phyloP scores from a whole-genome alignment of 2,329 filamentous ascomycete genomes.

The Aspergillus udagawae region DNA sequence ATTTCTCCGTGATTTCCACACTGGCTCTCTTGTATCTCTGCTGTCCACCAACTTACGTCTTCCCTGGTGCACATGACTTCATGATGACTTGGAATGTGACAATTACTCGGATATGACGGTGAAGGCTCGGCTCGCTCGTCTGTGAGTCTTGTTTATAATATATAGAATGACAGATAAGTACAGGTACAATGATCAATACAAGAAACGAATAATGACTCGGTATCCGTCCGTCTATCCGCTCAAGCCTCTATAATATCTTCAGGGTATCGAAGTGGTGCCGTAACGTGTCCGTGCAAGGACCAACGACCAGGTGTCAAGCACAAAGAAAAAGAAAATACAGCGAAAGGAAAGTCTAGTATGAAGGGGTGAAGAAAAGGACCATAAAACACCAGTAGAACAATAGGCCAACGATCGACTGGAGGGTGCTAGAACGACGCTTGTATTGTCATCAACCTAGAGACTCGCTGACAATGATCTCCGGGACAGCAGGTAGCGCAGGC shows the following conservation, averaged over 20 bases:
- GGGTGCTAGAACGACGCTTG: not conserved
- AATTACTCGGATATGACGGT: not conserved
- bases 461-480: constrained; percentile 25
- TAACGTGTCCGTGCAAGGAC: not conserved
- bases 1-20: not conserved
- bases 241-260: not conserved
- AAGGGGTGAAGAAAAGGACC: not conserved
- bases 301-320: not conserved
- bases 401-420: not conserved
- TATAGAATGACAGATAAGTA: constrained; percentile 2
- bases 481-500: not conserved
- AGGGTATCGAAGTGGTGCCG: not conserved
- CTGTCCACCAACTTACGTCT: not conserved
- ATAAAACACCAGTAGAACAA: not conserved
- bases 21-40: not conserved
- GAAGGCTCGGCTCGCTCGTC: not conserved
- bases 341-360: not conserved
- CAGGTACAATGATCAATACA: not conserved
- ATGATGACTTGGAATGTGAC: not conserved
- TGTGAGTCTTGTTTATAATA: not conserved
- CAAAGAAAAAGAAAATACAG: not conserved
- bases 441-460: constrained; percentile 23
- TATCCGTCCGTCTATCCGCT: not conserved
- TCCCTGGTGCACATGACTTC: not conserved
- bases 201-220: constrained; percentile 1